Evolutionary conservation across 2,329 filamentous ascomycete species (phyloP), one percentile per base, ranked within the genome.

Genomic region (Rutstroemia sp.): DNA sequence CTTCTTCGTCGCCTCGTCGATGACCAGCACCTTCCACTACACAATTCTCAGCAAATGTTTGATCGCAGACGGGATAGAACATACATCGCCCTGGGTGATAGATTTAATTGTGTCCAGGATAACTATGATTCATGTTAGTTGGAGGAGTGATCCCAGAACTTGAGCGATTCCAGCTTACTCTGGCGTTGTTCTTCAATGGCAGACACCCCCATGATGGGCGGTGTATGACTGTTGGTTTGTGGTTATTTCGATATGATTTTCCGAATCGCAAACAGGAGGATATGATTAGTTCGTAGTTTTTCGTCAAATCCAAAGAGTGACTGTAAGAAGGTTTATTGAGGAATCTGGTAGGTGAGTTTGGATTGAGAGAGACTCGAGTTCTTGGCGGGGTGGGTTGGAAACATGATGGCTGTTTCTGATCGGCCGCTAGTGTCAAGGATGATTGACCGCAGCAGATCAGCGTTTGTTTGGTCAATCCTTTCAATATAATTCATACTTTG

Each of bases 11-110:
- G 78, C 79, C 64, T 89, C 85, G 74, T 99, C 94, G 67, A 96
- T 78, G 53, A 99, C 86, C 64, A 99, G 77, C 64, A 96, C 89
- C 82, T 97, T 99, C 94, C 94, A 99, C 91, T 96, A 63, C 40
- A 56, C 48, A 45, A 38, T 36, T 9, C 54, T 66, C 45, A 64
- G 60, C 25, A 55, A 19, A 40, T 19, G 56, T 44, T 40, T 39
- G 40, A 38, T 17, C 34, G 17, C 57, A 40, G 17, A 39, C 12
- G 45, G 34, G 45, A 23, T 40, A 25, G 53, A 56, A 68, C 82
- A 72, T 78, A 94, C 89, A 72, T 96, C 89, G 75, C 87, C 86
- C 71, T 82, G 83, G 57, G 88, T 92, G 61, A 92, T 88, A 69
- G 83, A 79, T 68, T 86, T 86, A 68, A 96, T 87, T 38, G 84